Base-by-base conservation (phyloP, 257 asterid genomes). In the Fraxinus cuspidata region DNA sequence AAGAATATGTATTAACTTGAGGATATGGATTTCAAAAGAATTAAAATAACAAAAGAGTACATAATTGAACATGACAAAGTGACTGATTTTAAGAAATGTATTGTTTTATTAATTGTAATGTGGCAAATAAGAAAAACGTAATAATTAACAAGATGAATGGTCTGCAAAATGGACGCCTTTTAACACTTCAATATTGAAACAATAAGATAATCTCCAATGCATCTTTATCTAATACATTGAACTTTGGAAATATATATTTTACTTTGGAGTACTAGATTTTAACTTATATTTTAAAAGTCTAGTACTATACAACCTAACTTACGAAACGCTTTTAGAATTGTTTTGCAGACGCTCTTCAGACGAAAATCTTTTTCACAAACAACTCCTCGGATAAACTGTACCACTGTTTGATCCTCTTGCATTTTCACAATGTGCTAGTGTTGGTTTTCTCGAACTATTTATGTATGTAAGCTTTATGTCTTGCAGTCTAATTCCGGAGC, bases 401-500 rank as follows among this genome's bases (percentile, higher is more conserved):
- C 96, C 94, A 13, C 23, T 4, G 0, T 53, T 81, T 1, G 80
- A 79, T 4, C 92, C 97, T 21, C 79, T 73, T 13, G 92, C 96
- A 73, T 92, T 83, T 70, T 78, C 83, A 73, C 97, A 92, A 74
- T 81, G 88, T 0, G 92, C 77, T 32, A 83, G 3, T 0, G 96
- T 81, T 7, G 92, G 87, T 83, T 77, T 84, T 2, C 64, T 70
- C 69, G 73, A 29, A 4, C 51, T 80, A 70, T 89, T 78, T 18
- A 87, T 71, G 35, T 83, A 87, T 1, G 86, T 83, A 0, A 92
- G 90, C 38, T 76, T 87, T 44, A 91, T 83, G 67, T 90, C 88
- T 23, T 89, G 89, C 72, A 92, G 65, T 56, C 27, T 87, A 16
- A 92, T 89, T 49, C 96, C 96, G 7, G 63, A 67, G 80, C 97